Percentiles rank a stretch among this genome's conserved stretches.
phyloP scores from a whole-genome alignment of 768 basidiomycete species.

The Tephrocybe rancida region DNA sequence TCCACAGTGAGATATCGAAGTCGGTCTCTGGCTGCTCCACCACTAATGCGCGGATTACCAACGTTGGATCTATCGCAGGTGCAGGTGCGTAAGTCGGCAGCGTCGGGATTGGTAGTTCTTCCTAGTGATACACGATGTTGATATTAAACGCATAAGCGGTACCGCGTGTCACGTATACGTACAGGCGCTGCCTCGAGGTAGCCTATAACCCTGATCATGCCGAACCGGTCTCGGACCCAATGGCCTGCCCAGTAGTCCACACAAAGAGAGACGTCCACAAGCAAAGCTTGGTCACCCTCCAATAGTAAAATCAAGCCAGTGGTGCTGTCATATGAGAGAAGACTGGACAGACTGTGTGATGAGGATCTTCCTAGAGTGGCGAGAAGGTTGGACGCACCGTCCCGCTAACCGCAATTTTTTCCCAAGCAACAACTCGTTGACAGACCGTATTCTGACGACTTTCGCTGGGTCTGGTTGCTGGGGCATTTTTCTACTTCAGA shows the following conservation, averaged over 20 bases:
- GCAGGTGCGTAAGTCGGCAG: slow-evolving; percentile 41
- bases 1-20: slow-evolving; percentile 51
- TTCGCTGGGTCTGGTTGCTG: slow-evolving; percentile 50
- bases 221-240: slow-evolving; percentile 59
- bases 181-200: slow-evolving; percentile 47
- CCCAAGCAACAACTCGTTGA: slow-evolving; percentile 41
- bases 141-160: slow-evolving; percentile 6
- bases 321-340: slow-evolving; percentile 56
- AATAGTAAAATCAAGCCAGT: slow-evolving; percentile 49
- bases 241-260: slow-evolving; percentile 36
- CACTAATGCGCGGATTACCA: slow-evolving; percentile 60
- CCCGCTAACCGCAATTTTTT: slow-evolving; percentile 63
- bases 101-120: slow-evolving; percentile 40
- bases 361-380: neutral
- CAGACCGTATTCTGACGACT: slow-evolving; percentile 42
- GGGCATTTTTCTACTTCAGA: slow-evolving; percentile 36
- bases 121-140: slow-evolving; percentile 17
- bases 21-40: slow-evolving; percentile 48
- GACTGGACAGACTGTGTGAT: slow-evolving; percentile 36
- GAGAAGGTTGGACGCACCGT: slow-evolving; percentile 38
- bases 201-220: slow-evolving; percentile 57
- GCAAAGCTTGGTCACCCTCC: slow-evolving; percentile 51
- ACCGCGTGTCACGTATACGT: slow-evolving; percentile 4
- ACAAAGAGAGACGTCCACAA: slow-evolving; percentile 60
- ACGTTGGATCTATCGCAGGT: slow-evolving; percentile 40